phyloP scores from a whole-genome alignment of 768 basidiomycete genomes.

The Macrocybe gigantea region DNA sequence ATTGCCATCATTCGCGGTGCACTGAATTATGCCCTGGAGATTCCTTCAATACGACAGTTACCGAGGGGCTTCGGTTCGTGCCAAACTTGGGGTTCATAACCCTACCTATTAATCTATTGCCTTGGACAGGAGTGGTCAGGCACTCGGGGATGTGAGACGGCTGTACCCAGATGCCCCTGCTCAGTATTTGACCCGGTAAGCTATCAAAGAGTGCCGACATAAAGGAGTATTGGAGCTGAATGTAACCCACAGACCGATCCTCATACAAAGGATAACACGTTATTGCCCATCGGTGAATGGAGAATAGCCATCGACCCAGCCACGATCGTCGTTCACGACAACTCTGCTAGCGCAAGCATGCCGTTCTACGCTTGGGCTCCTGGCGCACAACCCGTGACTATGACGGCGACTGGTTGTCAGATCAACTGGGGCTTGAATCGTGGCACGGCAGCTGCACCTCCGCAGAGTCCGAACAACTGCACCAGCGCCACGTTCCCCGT shows the following conservation, averaged over 20 bases:
- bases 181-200: slow-evolving; percentile 30
- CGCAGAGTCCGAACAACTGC: slow-evolving; percentile 27
- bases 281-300: slow-evolving; percentile 33
- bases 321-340: slow-evolving; percentile 26
- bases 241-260: slow-evolving; percentile 27
- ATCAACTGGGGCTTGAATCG: slow-evolving; percentile 28
- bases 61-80: slow-evolving; percentile 25
- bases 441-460: slow-evolving; percentile 30
- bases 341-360: slow-evolving; percentile 18
- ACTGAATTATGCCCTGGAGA: slow-evolving; percentile 31
- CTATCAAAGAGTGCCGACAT: background rate
- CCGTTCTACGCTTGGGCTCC: slow-evolving; percentile 36
- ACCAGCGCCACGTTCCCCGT: slow-evolving; percentile 23
- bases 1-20: slow-evolving; percentile 31
- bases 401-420: slow-evolving; percentile 31
- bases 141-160: slow-evolving; percentile 24
- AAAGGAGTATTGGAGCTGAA: background rate
- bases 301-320: slow-evolving; percentile 33
- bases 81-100: no score
- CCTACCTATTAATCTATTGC: no score
- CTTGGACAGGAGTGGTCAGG: slow-evolving; percentile 27
- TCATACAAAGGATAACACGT: slow-evolving; percentile 30
- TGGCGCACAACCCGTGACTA: slow-evolving; percentile 29
- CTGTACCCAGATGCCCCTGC: slow-evolving; percentile 31
- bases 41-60: slow-evolving; percentile 26